Base-by-base conservation (phyloP, 495 filamentous ascomycete genomes). In the Podospora bellae-mahoneyi region DNA sequence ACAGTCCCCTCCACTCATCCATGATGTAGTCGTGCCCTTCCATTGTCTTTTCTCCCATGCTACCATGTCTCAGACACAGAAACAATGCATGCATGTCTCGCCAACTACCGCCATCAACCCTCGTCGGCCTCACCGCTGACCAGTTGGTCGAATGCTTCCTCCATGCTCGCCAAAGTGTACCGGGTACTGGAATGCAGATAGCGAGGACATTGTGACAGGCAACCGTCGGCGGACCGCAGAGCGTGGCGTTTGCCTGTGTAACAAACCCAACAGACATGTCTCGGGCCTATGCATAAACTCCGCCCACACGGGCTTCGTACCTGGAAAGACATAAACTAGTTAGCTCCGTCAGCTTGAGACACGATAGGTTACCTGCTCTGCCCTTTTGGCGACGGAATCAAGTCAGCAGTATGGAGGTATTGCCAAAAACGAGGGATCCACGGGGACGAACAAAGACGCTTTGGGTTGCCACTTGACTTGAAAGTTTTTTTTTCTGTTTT, bases 391-490 rank as follows among this genome's bases (percentile, higher is more conserved):
- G 13, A 48, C 39, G 13, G 39, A 48, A 48, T 48, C 39, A 48
- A 48, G 39, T 48, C 39, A 48, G 39, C 39, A 48, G 39, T 48
- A 48, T 48, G 39, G 39, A 48, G 39, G 39, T 13, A 48, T 48
- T 48, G 39, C 39, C 39, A 48, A 48, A 48, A 48, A 48, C 39
- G 39, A 48, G 39, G 39, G 39, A 9, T 48, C 39, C 39, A 48
- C 13, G 39, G 39, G 39, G 39, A 48, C 39, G 39, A 48, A 48
- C 15, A 48, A 48, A 48, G 13, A 48, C 39, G 39, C 9, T 48
- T 48, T 48, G 15, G 39, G 39, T 48, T 48, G 59, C 59, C 26
- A 61, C 30, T 61, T 48, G 39, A 48, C 39, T 48, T 48, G 39
- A 23, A 23, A 23, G 39, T 48, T 48, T 5, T 48, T 48, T 48